Conservation (phyloP, 345 rosid species). For the Bretschneidera sinensis region DNA sequence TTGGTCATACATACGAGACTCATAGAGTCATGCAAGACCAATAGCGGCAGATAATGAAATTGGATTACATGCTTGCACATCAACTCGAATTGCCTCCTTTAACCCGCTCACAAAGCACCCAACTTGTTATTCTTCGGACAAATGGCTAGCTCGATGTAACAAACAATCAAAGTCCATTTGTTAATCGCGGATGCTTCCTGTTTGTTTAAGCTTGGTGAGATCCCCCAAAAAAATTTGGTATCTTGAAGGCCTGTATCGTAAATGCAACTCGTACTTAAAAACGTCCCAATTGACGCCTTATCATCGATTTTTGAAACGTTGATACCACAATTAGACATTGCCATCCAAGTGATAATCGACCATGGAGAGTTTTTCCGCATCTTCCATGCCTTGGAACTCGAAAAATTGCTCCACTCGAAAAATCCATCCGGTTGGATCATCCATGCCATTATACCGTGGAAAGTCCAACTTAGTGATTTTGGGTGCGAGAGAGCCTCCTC, state of each 20-base stretch:
- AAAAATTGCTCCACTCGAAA: slow-evolving; percentile 4
- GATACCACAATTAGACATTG: not conserved
- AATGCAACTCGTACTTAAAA: slow-evolving; percentile 5
- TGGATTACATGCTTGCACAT: not conserved
- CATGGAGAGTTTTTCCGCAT: not conserved
- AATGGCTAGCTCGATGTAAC: too few species aligned
- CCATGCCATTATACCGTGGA: too few species aligned
- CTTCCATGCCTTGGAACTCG: not conserved
- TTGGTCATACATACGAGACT: too few species aligned
- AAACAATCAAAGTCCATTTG: slow-evolving; percentile 1
- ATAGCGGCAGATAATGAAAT: too few species aligned
- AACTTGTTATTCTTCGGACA: not conserved
- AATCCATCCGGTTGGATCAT: not conserved
- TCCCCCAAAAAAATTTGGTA: not conserved
- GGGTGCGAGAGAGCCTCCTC: too few species aligned
- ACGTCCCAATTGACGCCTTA: slow-evolving; percentile 3
- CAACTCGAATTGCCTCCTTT: not conserved
- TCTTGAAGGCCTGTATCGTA: slow-evolving; percentile 9
- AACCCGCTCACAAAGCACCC: slow-evolving; percentile 10
- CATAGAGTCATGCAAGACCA: slow-evolving; percentile 2
- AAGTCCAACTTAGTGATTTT: too few species aligned
- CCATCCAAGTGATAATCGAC: not conserved
- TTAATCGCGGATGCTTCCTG: slow-evolving; percentile 1
- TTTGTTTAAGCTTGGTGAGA: slow-evolving; percentile 10
- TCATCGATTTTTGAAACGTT: not conserved